Evolutionary conservation across 1,284 basidiomycete species (phyloP), one percentile per base, ranked within the genome.

Genomic region (Meira miltonrushii): DNA sequence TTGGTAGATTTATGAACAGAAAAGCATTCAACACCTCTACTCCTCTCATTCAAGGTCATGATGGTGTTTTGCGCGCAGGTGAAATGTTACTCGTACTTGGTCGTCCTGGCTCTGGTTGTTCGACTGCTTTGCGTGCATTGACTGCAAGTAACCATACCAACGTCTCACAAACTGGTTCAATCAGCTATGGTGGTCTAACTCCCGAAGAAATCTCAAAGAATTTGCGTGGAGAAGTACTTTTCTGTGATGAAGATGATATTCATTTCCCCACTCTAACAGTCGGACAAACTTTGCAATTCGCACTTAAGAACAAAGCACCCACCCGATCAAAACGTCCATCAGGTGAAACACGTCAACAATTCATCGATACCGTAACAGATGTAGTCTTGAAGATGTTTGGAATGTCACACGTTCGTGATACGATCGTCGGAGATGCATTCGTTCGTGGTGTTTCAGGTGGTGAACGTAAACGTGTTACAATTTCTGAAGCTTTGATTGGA

Each of bases 71-170:
- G 57, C 65, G 66, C 23, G 57, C 71, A 13, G 68, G 69, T 23
- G 74, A 75, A 57, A 75, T 74, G 74, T 60, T 71, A 2, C 65
- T 75, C 39, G 72, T 75, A 2, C 67, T 75, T 17, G 72, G 74
- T 2, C 62, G 74, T 2, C 74, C 74, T 5, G 74, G 74, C 7
- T 58, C 66, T 46, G 73, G 73, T 1, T 74, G 67, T 23, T 64
- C 69, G 0, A 51, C 70, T 4, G 54, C 69, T 1, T 51, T 67
- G 13, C 51, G 64, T 13, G 68, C 71, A 38, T 57, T 73, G 51
- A 70, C 71, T 11, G 64, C 69, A 21, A 64, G 60, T 49, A 61
- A 59, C 41, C 58, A 69, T 59, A 44, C 47, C 49, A 68, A 66
- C 54, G 62, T 67, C 37, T 28, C 47, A 28, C 25, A n/a, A 8